These are phyloP conservation scores for Phaseolus lunatus DNA, from an alignment of 306 rosid genomes.

Conservation along the genomic window DNA sequence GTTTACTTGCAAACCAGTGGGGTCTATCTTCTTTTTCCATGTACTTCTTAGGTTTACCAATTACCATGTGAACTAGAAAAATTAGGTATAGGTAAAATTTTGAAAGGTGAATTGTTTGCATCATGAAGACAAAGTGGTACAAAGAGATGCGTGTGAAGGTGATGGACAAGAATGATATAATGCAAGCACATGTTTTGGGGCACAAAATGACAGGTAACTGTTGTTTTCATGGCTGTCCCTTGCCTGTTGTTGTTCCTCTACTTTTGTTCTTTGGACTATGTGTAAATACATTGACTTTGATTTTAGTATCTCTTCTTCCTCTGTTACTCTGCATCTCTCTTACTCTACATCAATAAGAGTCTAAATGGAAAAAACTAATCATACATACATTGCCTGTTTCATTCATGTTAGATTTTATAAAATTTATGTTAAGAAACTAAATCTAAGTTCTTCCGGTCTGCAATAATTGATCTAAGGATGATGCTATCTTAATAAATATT, in stretches of 20 bases:
- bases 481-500: too few species aligned
- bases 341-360: neutral
- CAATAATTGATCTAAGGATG: too few species aligned
- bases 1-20: slow-evolving; percentile 20
- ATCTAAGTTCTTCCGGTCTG: too few species aligned
- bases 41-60: slow-evolving; percentile 30
- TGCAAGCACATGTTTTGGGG: slow-evolving; percentile 65
- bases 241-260: slow-evolving; percentile 41
- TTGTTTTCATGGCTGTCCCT: slow-evolving; percentile 60
- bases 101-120: slow-evolving; percentile 46
- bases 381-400: slow-evolving; percentile 26
- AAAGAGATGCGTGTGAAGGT: slow-evolving; percentile 40
- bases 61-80: slow-evolving; percentile 30
- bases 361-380: neutral
- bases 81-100: slow-evolving; percentile 11
- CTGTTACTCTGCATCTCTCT: slow-evolving; percentile 11
- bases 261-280: slow-evolving; percentile 43
- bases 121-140: slow-evolving; percentile 42
- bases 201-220: slow-evolving; percentile 63
- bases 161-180: slow-evolving; percentile 55
- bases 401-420: neutral
- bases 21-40: neutral
- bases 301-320: neutral
- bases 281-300: slow-evolving; percentile 42
- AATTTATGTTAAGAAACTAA: neutral